Evolutionary conservation across 2,329 filamentous ascomycete species (phyloP).

Genomic region (Hymenoscyphus linearis): DNA sequence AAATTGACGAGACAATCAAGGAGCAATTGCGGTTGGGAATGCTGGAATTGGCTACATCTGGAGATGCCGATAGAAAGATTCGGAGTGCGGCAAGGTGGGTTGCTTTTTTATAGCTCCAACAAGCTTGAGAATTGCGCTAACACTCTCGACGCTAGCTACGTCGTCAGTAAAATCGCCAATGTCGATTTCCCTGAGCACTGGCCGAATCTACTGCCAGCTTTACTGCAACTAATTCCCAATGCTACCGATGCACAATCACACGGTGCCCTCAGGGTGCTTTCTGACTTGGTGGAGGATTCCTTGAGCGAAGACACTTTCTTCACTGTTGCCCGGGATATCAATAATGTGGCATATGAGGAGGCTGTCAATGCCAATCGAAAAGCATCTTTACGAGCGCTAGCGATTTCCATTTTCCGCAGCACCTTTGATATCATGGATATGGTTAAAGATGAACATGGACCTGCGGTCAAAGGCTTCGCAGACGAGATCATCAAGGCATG

Average conservation of each 20-base stretch:
- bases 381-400: constrained; percentile 71
- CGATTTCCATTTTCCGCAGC: constrained; percentile 82
- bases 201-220: constrained; percentile 78
- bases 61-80: constrained; percentile 74
- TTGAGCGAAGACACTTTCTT: constrained; percentile 96
- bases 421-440: constrained; percentile 96
- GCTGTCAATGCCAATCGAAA: constrained; percentile 72
- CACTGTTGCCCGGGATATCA: constrained; percentile 76
- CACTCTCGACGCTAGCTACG: constrained; percentile 42
- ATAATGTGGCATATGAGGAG: constrained; percentile 77
- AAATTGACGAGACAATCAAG: constrained; percentile 70
- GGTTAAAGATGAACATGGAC: constrained; percentile 88
- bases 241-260: constrained; percentile 78
- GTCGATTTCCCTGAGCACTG: constrained; percentile 92
- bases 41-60: constrained; percentile 68
- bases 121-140: constrained; percentile 1
- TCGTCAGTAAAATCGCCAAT: constrained; percentile 89
- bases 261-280: constrained; percentile 80
- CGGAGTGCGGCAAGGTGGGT: constrained; percentile 80
- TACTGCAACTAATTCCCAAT: constrained; percentile 71
- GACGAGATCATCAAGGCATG: constrained; percentile 78
- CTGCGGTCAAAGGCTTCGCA: constrained; percentile 81
- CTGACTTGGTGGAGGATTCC: constrained; percentile 87
- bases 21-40: constrained; percentile 66
- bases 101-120: constrained; percentile 2